Evolutionary conservation across 1,284 basidiomycete genomes (phyloP), one percentile per base, ranked within the genome.

Genomic region (Sanghuangporus baumii): DNA sequence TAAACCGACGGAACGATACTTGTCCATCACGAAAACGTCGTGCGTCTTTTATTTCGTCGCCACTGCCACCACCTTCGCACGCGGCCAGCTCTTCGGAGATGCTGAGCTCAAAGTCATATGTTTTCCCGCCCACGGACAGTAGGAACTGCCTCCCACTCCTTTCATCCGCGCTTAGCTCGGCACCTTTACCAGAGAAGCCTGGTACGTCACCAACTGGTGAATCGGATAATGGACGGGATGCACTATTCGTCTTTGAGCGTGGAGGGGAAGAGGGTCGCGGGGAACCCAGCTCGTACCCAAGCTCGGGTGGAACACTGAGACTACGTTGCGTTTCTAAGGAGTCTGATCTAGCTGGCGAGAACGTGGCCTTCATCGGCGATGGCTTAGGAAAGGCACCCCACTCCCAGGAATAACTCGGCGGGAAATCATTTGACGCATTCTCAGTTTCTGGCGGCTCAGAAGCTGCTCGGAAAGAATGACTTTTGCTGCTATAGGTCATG

Each of bases 341-440:
- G 37, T 69, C 66, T 20, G 67, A 65, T 8, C 36, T 23, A 20
- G 38, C 20, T 34, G 62, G 60, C 20, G 76, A 72, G 69, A 88
- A 85, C 6, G 79, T 76, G 0, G 80, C 67, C 58, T 81, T 81
- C 69, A 86, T 75, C 1, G 87, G 88, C 8, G 89, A 89, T 20
- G 83, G 87, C 69, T 88, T 87, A n/a, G 90, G 91, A 69, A 93
- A 91, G 18, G 81, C 86, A 40, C 90, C 90, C 91, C 90, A 92
- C 67, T 93, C 90, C 91, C 90, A 93, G 2, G 87, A 88, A 70
- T 92, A 92, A 69, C 89, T 61, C 16, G 69, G 74, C n/a, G 69
- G 74, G 71, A 6, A 66, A 66, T 47, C 77, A 23, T 66, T 63
- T 31, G 55, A 52, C 23, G 63, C 69, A 5, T 60, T 63, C 12